Conservation (phyloP, 768 basidiomycete genomes). For the Auriscalpium vulgare region DNA sequence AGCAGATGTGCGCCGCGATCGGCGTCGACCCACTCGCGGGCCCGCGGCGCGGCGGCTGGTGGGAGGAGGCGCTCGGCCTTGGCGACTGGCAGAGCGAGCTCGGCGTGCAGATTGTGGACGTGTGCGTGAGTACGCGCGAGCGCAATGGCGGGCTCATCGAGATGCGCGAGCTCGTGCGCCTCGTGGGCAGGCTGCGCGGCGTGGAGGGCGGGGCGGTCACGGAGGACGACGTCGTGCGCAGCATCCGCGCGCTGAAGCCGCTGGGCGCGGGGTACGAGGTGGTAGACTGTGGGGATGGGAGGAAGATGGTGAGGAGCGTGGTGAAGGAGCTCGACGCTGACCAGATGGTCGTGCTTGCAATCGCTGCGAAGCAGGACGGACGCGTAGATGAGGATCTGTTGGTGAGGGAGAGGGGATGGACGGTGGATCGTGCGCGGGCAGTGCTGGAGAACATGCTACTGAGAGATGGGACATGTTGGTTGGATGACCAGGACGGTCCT, state of each 20-base stretch:
- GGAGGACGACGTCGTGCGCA: conserved; percentile 75
- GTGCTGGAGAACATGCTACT: conserved; percentile 88
- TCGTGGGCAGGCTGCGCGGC: conserved; percentile 71
- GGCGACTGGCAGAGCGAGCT: conserved; percentile 96
- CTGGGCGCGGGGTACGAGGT: conserved; percentile 90
- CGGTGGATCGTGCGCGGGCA: conserved; percentile 59
- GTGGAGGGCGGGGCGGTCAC: conserved; percentile 64
- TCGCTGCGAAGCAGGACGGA: conserved; percentile 63
- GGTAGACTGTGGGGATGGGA: conserved; percentile 51
- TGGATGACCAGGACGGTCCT: conserved; percentile 75
- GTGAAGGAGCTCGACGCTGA: conserved; percentile 87
- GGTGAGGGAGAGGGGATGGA: conserved; percentile 65
- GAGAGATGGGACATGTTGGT: conserved; percentile 88
- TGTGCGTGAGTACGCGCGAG: conserved; percentile 82
- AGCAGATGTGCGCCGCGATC: conserved; percentile 91
- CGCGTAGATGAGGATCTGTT: conserved; percentile 59
- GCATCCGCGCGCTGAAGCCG: conserved; percentile 81
- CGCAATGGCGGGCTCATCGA: conserved; percentile 91
- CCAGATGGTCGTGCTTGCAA: conserved; percentile 73
- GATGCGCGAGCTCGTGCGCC: conserved; percentile 73
- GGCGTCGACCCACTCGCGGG: conserved; percentile 93
- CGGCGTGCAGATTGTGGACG: conserved; percentile 90
- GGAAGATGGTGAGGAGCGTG: conserved; percentile 82
- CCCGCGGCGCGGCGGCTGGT: conserved; percentile 80
- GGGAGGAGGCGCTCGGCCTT: conserved; percentile 81